Evolutionary conservation across 140 eudicot genomes (phyloP).

Genomic region (Anethum foeniculum): DNA sequence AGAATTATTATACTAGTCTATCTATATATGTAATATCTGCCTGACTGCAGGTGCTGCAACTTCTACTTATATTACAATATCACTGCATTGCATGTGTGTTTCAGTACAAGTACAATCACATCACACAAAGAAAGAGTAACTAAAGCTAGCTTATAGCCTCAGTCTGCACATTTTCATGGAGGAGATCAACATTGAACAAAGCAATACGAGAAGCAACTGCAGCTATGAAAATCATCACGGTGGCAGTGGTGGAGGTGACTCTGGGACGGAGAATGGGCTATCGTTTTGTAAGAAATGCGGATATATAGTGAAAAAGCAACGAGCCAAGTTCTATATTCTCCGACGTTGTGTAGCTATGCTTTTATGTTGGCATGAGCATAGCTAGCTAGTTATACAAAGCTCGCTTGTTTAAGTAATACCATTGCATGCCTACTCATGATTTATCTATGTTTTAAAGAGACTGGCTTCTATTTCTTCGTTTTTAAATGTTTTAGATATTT

Average conservation of each 20-base stretch:
- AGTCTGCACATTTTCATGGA: not conserved
- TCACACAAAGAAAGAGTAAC: not conserved
- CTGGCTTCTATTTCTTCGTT: not conserved
- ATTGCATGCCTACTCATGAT: not conserved
- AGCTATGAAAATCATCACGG: not conserved
- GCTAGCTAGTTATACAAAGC: not conserved
- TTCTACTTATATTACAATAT: not conserved
- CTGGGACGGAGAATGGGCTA: slow-evolving; percentile 13
- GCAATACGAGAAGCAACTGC: not conserved
- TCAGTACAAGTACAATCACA: not conserved
- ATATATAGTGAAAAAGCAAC: slow-evolving; percentile 58
- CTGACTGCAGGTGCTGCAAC: slow-evolving; percentile 3
- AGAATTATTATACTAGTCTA: not conserved
- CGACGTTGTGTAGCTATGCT: slow-evolving; percentile 79
- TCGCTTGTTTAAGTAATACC: not conserved
- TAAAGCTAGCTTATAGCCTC: not conserved
- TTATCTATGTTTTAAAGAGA: not conserved
- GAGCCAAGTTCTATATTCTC: slow-evolving; percentile 74
- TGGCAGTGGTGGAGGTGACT: not conserved
- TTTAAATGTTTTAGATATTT: no score
- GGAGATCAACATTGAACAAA: not conserved
- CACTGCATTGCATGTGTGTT: not conserved
- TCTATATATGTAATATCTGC: slow-evolving; percentile 2
- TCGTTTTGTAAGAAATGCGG: slow-evolving; percentile 55
- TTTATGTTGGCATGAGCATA: slow-evolving; percentile 64